Conservation (phyloP, 2,329 filamentous ascomycete genomes). For the Bipolaris victoriae region DNA sequence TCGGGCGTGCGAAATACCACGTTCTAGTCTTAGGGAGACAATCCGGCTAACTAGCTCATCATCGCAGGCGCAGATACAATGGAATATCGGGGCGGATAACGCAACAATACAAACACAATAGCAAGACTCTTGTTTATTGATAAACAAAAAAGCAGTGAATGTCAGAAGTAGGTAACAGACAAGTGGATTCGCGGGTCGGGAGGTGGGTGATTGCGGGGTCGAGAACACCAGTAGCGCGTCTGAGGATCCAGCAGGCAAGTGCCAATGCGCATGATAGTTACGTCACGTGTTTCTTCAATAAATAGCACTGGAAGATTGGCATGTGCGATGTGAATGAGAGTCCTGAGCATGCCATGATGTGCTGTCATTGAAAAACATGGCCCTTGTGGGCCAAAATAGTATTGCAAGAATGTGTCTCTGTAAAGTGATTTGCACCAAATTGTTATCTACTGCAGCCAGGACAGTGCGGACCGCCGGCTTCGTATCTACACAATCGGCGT, state of each 20-base stretch:
- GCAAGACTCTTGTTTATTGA: not conserved
- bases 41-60: not conserved
- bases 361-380: not conserved
- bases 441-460: slow-evolving; percentile 15
- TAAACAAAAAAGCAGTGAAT: slow-evolving; percentile 1
- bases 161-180: slow-evolving; percentile 2
- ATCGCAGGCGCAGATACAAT: not conserved
- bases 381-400: not conserved
- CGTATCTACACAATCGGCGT: slow-evolving; percentile 9
- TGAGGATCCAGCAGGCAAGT: slow-evolving; percentile 2
- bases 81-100: not conserved
- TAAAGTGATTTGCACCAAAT: slow-evolving; percentile 5
- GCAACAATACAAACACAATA: not conserved
- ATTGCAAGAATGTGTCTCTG: slow-evolving; percentile 1
- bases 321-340: not conserved
- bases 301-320: not conserved
- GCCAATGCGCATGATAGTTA: slow-evolving; percentile 12
- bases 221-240: slow-evolving; percentile 10
- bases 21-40: not conserved
- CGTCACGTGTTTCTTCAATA: slow-evolving; percentile 8
- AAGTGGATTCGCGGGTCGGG: slow-evolving; percentile 8
- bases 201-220: slow-evolving; percentile 24
- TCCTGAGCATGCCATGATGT: too few species aligned
- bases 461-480: slow-evolving; percentile 12
- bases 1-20: not conserved